Conservation (phyloP, 1,284 basidiomycete species). For the Baeospora myosura region DNA sequence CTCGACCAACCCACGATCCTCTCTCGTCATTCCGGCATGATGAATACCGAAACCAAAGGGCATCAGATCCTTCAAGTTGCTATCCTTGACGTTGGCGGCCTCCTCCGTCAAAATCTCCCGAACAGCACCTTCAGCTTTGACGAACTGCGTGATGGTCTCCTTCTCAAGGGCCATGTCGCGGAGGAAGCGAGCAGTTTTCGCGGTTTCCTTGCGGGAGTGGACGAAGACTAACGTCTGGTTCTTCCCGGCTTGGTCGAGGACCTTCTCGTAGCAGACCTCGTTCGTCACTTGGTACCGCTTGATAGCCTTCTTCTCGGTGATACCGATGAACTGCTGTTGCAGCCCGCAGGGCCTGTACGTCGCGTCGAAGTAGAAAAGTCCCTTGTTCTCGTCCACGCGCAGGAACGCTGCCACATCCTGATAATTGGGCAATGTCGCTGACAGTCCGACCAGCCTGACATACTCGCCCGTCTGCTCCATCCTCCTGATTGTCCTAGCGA, state of each 20-base stretch:
- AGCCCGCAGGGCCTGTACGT: constrained; percentile 91
- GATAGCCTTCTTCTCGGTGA: constrained; percentile 99
- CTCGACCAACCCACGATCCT: constrained; percentile 89
- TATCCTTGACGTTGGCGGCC: constrained; percentile 77
- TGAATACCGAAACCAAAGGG: constrained; percentile 98
- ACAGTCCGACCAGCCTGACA: constrained; percentile 91
- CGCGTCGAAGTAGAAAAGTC: constrained; percentile 96
- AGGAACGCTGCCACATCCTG: constrained; percentile 98
- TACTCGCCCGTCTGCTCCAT: constrained; percentile 95
- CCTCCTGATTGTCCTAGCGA: constrained; percentile 85
- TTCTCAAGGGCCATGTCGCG: constrained; percentile 94
- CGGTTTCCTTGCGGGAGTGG: constrained; percentile 97
- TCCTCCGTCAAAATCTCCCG: constrained; percentile 86
- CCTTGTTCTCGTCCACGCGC: constrained; percentile 87
- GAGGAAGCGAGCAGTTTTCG: constrained; percentile 94
- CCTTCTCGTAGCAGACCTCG: constrained; percentile 99
- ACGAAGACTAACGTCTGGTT: constrained; percentile 94
- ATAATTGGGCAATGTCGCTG: constrained; percentile 96
- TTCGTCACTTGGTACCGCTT: constrained; percentile 98
- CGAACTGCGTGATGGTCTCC: constrained; percentile 92
- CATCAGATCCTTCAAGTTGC: constrained; percentile 82
- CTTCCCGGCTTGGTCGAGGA: constrained; percentile 87
- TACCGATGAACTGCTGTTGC: constrained; percentile 95
- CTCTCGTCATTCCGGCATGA: constrained; percentile 97
- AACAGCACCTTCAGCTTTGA: constrained; percentile 84